Evolutionary conservation across 495 filamentous ascomycete genomes (phyloP), one percentile per base, ranked within the genome.

Genomic region (Aspergillus sclerotiicarbonarius): DNA sequence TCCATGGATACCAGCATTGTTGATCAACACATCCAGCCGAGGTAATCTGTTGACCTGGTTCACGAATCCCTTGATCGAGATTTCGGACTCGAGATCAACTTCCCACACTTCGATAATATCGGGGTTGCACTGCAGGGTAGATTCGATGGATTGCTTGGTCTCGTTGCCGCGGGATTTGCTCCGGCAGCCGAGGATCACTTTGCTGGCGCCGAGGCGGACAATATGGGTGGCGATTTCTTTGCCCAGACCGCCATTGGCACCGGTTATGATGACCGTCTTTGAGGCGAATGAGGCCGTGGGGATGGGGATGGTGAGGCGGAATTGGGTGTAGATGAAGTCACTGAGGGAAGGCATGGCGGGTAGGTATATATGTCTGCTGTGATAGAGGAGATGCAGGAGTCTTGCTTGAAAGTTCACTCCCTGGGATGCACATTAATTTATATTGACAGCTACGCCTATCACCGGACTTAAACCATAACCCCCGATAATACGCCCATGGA

Each of bases 121-220:
- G 10, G 44, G 31, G 44, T 43, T 19, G 54, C 54, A 48, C 8
- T n/a, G 10, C 30, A 39, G 7, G 15, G 31, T 10, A 2, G 53
- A 8, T 49, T 61, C 59, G 41, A 61, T 61, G 8, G 53, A 39
- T 0, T 3, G 4, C 19, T 53, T 52, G 4, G 54, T 49, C 12
- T 55, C 31, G 7, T 53, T 30, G 12, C 59, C 59, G 4, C 44
- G 16, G 25, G 50, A 18, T 3, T 12, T 4, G 44, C 21, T 53
- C 9, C 54, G 54, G 2, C 51, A 51, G 18, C 31, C 59, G n/a
- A 61, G 49, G 21, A 61, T 61, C 0, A 61, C 59, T 35, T 57
- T 61, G 8, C n/a, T 35, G 13, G 59, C 59, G 2, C 54, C 54
- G 31, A 61, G 59, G 13, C 53, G 47, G 21, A 57, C 54, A 8